Base-by-base conservation (phyloP, 2,329 filamentous ascomycete genomes). In the Nannizziopsis barbatae region DNA sequence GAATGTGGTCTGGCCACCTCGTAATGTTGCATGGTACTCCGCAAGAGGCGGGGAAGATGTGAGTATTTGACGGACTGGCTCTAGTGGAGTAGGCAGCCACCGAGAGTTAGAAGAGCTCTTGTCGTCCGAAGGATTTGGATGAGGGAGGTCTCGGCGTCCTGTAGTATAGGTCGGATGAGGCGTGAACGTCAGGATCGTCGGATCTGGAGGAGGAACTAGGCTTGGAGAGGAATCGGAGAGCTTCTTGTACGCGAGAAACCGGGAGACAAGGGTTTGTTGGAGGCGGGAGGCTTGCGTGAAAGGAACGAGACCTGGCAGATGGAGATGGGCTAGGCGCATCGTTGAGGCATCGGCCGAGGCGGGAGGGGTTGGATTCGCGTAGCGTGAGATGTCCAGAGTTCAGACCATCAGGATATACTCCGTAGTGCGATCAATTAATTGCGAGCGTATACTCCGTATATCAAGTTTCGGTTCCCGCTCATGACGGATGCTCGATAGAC, bases 1-100 rank as follows among this genome's bases (percentile, higher is more conserved):
- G 70, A 95, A 96, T 2, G 92, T 96, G 0, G 86, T 89, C 55
- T 94, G 80, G 0, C 92, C 92, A 52, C 92, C 92, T 47, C 92
- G 81, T n/a, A 80, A 76, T 11, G 86, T 83, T 58, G 81, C 75
- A 38, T 78, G 66, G 57, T 92, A 79, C n/a, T 76, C 71, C 2
- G 83, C 84, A 20, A 62, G 57, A 32, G 69, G 69, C 30, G 62
- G 50, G 30, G 60, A 45, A 3, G 55, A 42, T n/a, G 58, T 60
- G 20, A 64, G 55, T 40, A 67, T 56, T 9, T 60, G 53, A 18
- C 63, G 60, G 47, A 68, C 67, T 17, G 66, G 66, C 47, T 67
- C 60, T 38, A 63, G 58, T 43, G 58, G 55, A 22, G 58, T 57
- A 11, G 63, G 64, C 22, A 66, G 62, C 45, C 37, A 47, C 30